These are phyloP conservation scores for Pleurotus giganteus DNA, from an alignment of 768 basidiomycete species.

Conservation along the genomic window DNA sequence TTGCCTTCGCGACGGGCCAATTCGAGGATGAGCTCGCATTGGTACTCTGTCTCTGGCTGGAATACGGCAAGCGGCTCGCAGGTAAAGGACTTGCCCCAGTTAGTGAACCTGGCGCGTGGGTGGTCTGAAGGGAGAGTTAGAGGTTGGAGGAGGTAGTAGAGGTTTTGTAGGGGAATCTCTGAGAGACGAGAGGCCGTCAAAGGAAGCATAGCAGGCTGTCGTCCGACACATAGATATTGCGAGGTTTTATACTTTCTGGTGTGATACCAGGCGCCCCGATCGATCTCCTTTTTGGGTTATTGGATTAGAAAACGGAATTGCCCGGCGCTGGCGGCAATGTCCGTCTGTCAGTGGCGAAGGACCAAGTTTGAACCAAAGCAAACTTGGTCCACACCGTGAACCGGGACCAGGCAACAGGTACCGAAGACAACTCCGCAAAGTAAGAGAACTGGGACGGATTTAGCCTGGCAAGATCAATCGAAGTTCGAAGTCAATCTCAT, in stretches of 20 bases:
- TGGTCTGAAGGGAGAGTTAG: slow-evolving; percentile 46
- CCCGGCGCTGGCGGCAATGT: slow-evolving; percentile 13
- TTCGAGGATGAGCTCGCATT: slow-evolving; percentile 77
- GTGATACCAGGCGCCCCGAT: slow-evolving; percentile 19
- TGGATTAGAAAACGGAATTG: slow-evolving; percentile 6
- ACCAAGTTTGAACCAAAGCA: neutral
- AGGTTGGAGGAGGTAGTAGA: slow-evolving; percentile 54
- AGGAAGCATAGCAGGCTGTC: slow-evolving; percentile 34
- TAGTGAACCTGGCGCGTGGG: slow-evolving; percentile 55
- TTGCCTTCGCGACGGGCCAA: slow-evolving; percentile 73
- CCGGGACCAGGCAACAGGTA: slow-evolving; percentile 9
- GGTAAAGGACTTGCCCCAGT: slow-evolving; percentile 84
- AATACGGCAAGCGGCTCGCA: slow-evolving; percentile 73
- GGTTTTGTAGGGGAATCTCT: slow-evolving; percentile 40
- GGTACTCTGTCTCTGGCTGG: slow-evolving; percentile 63
- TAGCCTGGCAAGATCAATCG: slow-evolving; percentile 4
- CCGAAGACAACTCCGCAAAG: slow-evolving; percentile 7
- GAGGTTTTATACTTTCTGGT: slow-evolving; percentile 34
- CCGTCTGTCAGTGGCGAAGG: slow-evolving; percentile 6
- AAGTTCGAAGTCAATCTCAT: neutral
- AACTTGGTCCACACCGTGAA: slow-evolving; percentile 2
- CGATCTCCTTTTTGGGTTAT: slow-evolving; percentile 19
- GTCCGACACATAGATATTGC: slow-evolving; percentile 26
- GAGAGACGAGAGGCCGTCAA: slow-evolving; percentile 25
- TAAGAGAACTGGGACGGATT: slow-evolving; percentile 6